Evolutionary conservation across 1,284 basidiomycete species (phyloP).

Genomic region (Apiotrichum sp.): DNA sequence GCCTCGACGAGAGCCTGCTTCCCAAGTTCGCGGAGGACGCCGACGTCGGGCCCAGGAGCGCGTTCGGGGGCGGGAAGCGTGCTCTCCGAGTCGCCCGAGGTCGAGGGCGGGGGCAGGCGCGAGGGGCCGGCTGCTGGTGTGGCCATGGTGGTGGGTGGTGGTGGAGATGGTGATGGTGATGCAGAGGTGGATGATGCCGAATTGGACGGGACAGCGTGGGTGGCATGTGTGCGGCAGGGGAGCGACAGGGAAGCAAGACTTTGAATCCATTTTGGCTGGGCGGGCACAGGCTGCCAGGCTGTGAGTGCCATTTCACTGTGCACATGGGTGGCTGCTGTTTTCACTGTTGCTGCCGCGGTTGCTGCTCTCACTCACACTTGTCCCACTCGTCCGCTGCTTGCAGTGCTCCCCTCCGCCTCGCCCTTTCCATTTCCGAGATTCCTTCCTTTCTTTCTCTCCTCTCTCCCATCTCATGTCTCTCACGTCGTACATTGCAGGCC

Average conservation of each 20-base stretch:
- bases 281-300: too few species aligned
- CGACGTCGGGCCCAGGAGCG: slow-evolving; percentile 55
- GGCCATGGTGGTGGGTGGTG: slow-evolving; percentile 8
- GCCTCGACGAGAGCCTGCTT: slow-evolving; percentile 70
- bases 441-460: background rate
- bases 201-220: too few species aligned
- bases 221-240: too few species aligned
- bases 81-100: slow-evolving; percentile 41
- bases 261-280: too few species aligned
- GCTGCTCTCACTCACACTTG: background rate
- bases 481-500: slow-evolving; percentile 2
- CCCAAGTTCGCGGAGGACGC: slow-evolving; percentile 66
- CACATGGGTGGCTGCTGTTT: too few species aligned
- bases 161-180: background rate
- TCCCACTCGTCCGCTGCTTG: background rate
- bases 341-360: background rate
- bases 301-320: too few species aligned
- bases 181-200: background rate
- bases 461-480: background rate
- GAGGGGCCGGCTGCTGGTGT: slow-evolving; percentile 18
- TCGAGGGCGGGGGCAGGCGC: slow-evolving; percentile 35
- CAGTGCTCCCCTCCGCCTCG: background rate
- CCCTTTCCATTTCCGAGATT: background rate
- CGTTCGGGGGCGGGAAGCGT: slow-evolving; percentile 18
- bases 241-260: too few species aligned